These are phyloP conservation scores for Calonectria multiphialidica DNA, from an alignment of 2,329 filamentous ascomycete species.

Conservation along the genomic window DNA sequence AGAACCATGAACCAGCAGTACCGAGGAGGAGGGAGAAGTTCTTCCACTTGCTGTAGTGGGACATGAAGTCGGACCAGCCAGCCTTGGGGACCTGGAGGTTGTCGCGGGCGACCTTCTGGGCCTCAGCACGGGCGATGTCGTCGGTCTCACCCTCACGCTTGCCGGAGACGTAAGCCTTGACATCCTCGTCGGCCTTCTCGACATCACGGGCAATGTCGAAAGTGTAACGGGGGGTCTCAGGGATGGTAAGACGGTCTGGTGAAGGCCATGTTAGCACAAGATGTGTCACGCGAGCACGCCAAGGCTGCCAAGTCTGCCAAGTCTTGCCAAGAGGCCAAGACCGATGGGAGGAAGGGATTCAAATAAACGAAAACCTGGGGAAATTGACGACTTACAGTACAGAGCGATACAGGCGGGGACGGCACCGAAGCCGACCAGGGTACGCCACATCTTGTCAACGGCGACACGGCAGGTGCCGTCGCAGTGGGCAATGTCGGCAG, in stretches of 20 bases:
- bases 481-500: conserved; percentile 67
- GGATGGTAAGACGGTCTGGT: conserved; percentile 78
- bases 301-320: conserved; percentile 21
- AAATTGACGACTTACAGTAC: conserved; percentile 65
- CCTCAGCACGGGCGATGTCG: conserved; percentile 72
- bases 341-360: neutral
- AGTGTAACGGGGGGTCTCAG: conserved; percentile 89
- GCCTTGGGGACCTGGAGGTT: conserved; percentile 76
- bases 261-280: conserved; percentile 1
- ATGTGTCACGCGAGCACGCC: conserved; percentile 17
- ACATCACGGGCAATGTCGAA: conserved; percentile 84
- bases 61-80: conserved; percentile 77
- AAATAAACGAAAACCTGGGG: neutral
- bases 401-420: conserved; percentile 85
- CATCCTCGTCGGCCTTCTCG: conserved; percentile 79
- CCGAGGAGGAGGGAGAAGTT: conserved; percentile 80
- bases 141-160: conserved; percentile 73
- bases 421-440: conserved; percentile 84
- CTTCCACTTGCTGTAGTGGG: conserved; percentile 78
- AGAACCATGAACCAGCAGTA: conserved; percentile 89
- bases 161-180: conserved; percentile 79
- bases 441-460: conserved; percentile 90
- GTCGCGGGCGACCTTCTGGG: conserved; percentile 64
- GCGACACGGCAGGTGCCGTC: conserved; percentile 50
- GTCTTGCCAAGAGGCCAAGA: conserved; percentile 1